Evolutionary conservation across 768 basidiomycete genomes (phyloP).

Genomic region (Peribolospora baueri): DNA sequence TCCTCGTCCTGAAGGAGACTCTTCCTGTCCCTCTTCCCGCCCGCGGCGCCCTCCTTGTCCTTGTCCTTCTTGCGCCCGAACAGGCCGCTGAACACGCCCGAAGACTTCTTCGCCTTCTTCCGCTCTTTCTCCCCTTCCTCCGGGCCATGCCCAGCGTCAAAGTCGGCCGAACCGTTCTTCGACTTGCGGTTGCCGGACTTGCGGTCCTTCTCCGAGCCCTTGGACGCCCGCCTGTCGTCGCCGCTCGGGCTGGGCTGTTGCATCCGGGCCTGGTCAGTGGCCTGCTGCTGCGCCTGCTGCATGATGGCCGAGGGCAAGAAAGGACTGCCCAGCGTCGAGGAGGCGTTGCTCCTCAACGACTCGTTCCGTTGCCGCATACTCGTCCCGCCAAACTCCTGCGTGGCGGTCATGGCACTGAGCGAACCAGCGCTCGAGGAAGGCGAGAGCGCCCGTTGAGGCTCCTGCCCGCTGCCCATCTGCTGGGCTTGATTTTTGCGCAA

Average conservation of each 20-base stretch:
- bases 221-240: too few relatives aligned
- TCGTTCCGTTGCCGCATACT: too few relatives aligned
- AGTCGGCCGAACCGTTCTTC: slow-evolving; percentile 19
- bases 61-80: slow-evolving; percentile 55
- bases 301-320: too few relatives aligned
- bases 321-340: too few relatives aligned
- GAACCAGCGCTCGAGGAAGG: neutral
- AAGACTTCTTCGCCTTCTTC: slow-evolving; percentile 19
- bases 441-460: neutral
- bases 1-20: neutral
- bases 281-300: too few relatives aligned
- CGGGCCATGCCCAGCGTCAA: neutral
- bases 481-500: too few relatives aligned
- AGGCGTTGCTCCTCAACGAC: too few relatives aligned
- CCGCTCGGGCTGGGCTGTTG: too few relatives aligned
- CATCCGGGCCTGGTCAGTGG: too few relatives aligned
- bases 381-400: too few relatives aligned
- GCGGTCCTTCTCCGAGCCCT: slow-evolving; percentile 27
- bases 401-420: slow-evolving; percentile 19
- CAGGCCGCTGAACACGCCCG: slow-evolving; percentile 48
- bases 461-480: too few relatives aligned
- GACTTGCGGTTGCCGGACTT: slow-evolving; percentile 25
- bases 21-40: slow-evolving; percentile 11
- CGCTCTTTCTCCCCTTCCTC: slow-evolving; percentile 28
- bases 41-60: slow-evolving; percentile 29